A percentile compares a stretch with the other conserved stretches of the same genome.
phyloP scores from a whole-genome alignment of 2,329 filamentous ascomycete genomes.

The Nemania sp. region DNA sequence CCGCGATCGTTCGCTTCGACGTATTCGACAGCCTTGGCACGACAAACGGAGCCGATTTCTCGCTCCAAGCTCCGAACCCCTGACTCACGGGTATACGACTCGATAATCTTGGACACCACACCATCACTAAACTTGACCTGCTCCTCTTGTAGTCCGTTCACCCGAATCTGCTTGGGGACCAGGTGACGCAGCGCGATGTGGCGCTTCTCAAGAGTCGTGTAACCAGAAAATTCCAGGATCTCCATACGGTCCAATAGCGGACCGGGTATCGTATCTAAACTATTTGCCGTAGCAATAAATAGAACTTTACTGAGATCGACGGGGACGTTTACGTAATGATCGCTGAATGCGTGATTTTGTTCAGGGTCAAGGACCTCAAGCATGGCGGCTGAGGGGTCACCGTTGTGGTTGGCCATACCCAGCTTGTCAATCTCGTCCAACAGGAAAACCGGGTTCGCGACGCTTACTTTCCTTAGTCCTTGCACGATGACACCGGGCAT shows the following conservation, averaged over 20 bases:
- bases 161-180: conserved; percentile 92
- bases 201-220: conserved; percentile 95
- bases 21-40: conserved; percentile 92
- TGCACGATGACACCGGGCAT: conserved; percentile 97
- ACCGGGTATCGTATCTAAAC: conserved; percentile 90
- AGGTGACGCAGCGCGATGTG: conserved; percentile 92
- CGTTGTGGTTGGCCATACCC: conserved; percentile 86
- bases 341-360: conserved; percentile 92
- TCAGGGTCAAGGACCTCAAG: conserved; percentile 96
- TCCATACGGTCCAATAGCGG: conserved; percentile 97
- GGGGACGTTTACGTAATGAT: conserved; percentile 95
- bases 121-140: conserved; percentile 79
- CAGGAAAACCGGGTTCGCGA: conserved; percentile 92
- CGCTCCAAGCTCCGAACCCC: conserved; percentile 95
- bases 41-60: conserved; percentile 92
- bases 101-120: conserved; percentile 93
- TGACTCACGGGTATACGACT: conserved; percentile 93
- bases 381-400: conserved; percentile 96
- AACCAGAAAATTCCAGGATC: conserved; percentile 88
- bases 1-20: conserved; percentile 83
- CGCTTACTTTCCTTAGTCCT: conserved; percentile 91
- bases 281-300: conserved; percentile 97
- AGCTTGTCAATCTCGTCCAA: conserved; percentile 99
- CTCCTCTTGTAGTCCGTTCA: conserved; percentile 79
- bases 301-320: conserved; percentile 95